A percentile compares a stretch with the other conserved stretches of the same genome.
phyloP scores from a whole-genome alignment of 2,329 filamentous ascomycete species.

The Venturia pyrina region DNA sequence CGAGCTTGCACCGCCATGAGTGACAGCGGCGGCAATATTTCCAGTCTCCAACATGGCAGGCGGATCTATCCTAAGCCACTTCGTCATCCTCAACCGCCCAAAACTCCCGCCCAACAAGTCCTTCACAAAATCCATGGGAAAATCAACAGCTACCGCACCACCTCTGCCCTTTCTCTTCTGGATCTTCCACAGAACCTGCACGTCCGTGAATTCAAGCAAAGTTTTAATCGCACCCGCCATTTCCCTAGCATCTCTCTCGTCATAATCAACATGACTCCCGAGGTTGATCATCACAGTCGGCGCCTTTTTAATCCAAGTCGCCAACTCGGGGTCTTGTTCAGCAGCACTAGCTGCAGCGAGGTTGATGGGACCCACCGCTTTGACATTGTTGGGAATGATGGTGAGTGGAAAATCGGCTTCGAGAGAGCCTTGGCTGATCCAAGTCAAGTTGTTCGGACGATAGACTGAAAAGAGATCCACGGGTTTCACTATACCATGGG shows the following conservation, averaged over 20 bases:
- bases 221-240: conserved; percentile 1
- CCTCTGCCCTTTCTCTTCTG: background rate
- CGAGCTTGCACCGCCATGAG: conserved; percentile 33
- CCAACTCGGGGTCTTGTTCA: background rate
- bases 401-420: conserved; percentile 5
- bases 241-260: background rate
- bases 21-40: conserved; percentile 25
- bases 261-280: conserved; percentile 5
- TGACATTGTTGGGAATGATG: conserved; percentile 10
- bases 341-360: background rate
- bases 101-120: background rate
- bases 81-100: conserved; percentile 14
- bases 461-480: conserved; percentile 10
- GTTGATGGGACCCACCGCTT: background rate
- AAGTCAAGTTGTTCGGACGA: background rate
- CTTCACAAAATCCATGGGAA: background rate
- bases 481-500: background rate
- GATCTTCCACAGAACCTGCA: conserved; percentile 11
- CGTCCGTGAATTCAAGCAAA: background rate
- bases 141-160: background rate
- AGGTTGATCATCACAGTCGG: conserved; percentile 10
- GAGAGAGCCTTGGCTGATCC: conserved; percentile 6
- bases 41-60: conserved; percentile 27
- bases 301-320: background rate
- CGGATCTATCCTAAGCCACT: conserved; percentile 26